Base-by-base conservation (phyloP, 2,329 filamentous ascomycete genomes). In the Catunica adiposa region DNA sequence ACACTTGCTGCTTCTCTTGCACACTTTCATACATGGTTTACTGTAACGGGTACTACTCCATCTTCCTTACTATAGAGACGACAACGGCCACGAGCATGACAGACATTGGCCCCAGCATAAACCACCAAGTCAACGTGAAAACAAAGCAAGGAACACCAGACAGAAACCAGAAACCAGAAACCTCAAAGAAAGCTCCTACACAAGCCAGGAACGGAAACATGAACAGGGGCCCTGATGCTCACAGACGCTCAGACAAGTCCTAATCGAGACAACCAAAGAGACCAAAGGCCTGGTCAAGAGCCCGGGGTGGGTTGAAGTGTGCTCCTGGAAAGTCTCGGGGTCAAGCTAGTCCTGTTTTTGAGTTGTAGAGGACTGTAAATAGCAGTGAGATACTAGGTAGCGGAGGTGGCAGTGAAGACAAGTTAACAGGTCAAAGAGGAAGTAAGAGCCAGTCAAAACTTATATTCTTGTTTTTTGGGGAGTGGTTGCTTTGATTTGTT, bases 121-220 rank as follows among this genome's bases (percentile, higher is more conserved):
- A 50, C 14, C 11, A 42, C 11, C 17, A 42, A 42, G 38, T 42
- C 8, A 52, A 46, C 11, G 15, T 42, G 38, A 42, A 42, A 51
- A 42, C 25, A 42, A 57, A 7, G 37, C 31, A 31, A 44, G 29
- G 20, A 53, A 53, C 15, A 15, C 17, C 47, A 25, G 23, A 55
- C 42, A 31, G 20, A 37, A 52, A 23, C 11, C n/a, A 38, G 51
- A 53, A 52, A 53, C 34, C 38, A 42, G 31, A 55, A 22, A 44
- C 40, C 15, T 22, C 40, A 51, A 29, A 44, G 14, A 17, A 54
- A 14, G 14, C 17, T n/a, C 14, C n/a, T 5, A 46, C 14, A 48
- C 8, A 47, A 15, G 37, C 51, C 37, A 53, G 51, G 25, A 53
- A 53, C 37, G 51, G 51, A 53, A 53, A 44, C 34, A 29, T 23